Percentiles rank a stretch among this genome's conserved stretches.
Conservation (phyloP, 768 basidiomycete species). For the Phlebiopsis flavidoalba region DNA sequence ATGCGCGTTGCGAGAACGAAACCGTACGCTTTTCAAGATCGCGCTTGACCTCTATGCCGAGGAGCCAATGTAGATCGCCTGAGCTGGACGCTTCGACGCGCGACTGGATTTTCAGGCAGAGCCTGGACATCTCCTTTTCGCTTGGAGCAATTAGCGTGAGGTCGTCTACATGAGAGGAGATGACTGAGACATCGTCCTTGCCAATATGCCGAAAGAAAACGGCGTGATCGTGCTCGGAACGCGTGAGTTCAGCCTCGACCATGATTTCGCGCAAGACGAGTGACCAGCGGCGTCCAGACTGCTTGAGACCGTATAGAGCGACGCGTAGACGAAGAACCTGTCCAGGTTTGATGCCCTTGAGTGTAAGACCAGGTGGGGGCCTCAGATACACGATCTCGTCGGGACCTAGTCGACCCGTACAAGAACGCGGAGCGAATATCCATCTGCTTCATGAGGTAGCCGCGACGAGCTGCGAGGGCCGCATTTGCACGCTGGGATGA, state of each 20-base stretch:
- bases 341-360: conserved; percentile 1
- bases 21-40: conserved; percentile 15
- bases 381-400: conserved; percentile 13
- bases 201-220: neutral
- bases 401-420: conserved; percentile 15
- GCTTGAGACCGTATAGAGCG: conserved; percentile 7
- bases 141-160: neutral
- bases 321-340: neutral
- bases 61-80: conserved; percentile 11
- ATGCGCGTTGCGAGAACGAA: conserved; percentile 23
- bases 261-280: neutral
- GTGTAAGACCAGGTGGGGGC: conserved; percentile 1
- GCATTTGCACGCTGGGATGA: conserved; percentile 24
- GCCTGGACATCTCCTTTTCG: neutral
- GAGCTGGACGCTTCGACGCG: conserved; percentile 6
- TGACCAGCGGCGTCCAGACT: conserved; percentile 11
- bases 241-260: neutral
- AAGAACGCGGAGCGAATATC: conserved; percentile 29
- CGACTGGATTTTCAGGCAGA: neutral
- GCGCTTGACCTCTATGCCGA: conserved; percentile 17
- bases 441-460: conserved; percentile 26
- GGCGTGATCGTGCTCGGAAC: conserved; percentile 4
- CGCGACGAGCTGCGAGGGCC: conserved; percentile 18
- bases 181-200: neutral
- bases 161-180: conserved; percentile 5